phyloP scores from a whole-genome alignment of 2,329 filamentous ascomycete species.

The Penicillium sp. region DNA sequence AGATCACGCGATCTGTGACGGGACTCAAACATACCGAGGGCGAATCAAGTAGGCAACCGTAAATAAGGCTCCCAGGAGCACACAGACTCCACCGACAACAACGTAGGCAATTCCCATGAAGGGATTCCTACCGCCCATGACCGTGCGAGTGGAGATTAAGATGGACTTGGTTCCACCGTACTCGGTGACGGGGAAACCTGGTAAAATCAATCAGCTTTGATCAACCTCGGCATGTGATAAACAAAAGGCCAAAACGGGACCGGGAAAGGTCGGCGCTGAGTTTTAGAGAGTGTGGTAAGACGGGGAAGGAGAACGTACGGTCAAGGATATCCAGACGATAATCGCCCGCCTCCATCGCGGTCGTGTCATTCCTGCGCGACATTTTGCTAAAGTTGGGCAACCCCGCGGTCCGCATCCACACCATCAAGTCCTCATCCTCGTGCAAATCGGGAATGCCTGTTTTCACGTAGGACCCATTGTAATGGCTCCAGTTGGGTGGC shows the following conservation, averaged over 20 bases:
- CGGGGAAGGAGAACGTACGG: constrained; percentile 52
- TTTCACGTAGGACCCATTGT: constrained; percentile 66
- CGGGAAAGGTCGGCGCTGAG: too few relatives aligned
- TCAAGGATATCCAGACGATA: constrained; percentile 74
- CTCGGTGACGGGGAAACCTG: constrained; percentile 71
- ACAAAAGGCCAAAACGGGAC: too few relatives aligned
- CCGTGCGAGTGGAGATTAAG: constrained; percentile 78
- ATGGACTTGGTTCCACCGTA: constrained; percentile 89
- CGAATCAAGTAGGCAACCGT: constrained; percentile 85
- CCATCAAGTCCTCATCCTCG: constrained; percentile 78
- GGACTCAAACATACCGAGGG: constrained; percentile 60
- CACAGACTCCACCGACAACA: constrained; percentile 86
- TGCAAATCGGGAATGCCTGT: constrained; percentile 65
- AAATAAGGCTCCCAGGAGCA: constrained; percentile 81
- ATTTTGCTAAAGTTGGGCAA: constrained; percentile 93
- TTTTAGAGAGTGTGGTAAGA: too few relatives aligned
- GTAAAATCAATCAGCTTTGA: background rate
- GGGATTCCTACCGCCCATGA: constrained; percentile 90
- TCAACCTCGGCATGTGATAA: too few relatives aligned
- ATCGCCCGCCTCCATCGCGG: constrained; percentile 60
- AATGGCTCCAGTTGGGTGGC: constrained; percentile 75
- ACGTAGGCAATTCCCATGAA: constrained; percentile 96
- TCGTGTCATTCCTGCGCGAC: constrained; percentile 71
- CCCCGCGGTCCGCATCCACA: constrained; percentile 98
- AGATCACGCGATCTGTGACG: too few relatives aligned